A percentile compares a stretch with the other conserved stretches of the same genome.
phyloP scores from a whole-genome alignment of 257 asterid genomes.

The Solanum virginianum region DNA sequence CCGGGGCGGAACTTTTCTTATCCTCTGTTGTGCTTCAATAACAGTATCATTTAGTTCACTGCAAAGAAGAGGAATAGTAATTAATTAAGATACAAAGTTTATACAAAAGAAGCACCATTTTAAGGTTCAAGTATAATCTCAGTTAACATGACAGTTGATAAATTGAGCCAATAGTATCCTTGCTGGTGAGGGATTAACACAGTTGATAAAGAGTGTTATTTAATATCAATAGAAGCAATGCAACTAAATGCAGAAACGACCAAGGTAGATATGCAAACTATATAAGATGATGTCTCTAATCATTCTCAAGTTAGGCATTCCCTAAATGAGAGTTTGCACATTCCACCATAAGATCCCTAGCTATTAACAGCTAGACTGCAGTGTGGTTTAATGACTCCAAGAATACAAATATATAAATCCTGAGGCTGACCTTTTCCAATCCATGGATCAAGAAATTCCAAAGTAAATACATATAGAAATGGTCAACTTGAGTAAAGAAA shows the following conservation, averaged over 20 bases:
- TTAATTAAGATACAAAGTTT: background rate
- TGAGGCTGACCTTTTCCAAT: background rate
- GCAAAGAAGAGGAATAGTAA: slow-evolving; percentile 15
- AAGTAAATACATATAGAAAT: background rate
- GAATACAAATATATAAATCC: background rate
- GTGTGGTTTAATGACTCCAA: background rate
- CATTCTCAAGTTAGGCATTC: background rate
- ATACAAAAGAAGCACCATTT: background rate
- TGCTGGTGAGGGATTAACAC: background rate
- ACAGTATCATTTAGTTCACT: slow-evolving; percentile 92
- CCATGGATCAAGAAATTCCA: background rate
- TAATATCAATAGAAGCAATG: background rate
- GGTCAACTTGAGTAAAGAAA: background rate
- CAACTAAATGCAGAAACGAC: background rate
- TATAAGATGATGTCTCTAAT: background rate
- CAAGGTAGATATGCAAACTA: background rate
- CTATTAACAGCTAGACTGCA: background rate
- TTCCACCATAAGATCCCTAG: background rate
- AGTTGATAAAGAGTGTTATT: background rate
- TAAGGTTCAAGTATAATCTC: background rate
- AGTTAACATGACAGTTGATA: background rate
- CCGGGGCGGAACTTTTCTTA: slow-evolving; percentile 58
- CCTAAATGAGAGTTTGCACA: background rate
- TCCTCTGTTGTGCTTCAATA: slow-evolving; percentile 84
- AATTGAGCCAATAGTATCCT: background rate